Percentiles rank a stretch among this genome's conserved stretches.
phyloP scores from a whole-genome alignment of 495 filamentous ascomycete species.

The Penicillium flavigenum region DNA sequence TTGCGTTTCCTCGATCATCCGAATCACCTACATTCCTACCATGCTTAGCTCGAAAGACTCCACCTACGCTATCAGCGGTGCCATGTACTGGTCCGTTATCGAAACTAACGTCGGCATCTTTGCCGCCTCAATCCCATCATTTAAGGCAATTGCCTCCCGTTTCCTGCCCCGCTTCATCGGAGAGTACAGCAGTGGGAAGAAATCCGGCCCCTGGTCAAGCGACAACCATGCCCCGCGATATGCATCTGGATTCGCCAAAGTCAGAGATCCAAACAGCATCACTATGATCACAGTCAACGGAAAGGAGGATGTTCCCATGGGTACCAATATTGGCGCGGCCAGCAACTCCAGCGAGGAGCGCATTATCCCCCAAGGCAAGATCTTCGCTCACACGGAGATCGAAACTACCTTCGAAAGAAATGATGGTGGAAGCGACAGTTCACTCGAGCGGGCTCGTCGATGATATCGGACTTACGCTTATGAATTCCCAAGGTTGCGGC shows the following conservation, averaged over 20 bases:
- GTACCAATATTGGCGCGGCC: constrained; percentile 28
- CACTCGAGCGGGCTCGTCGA: constrained; percentile 21
- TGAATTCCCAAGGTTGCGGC: neutral
- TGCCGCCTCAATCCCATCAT: constrained; percentile 42
- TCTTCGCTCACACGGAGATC: constrained; percentile 39
- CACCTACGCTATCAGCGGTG: constrained; percentile 41
- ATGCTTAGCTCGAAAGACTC: constrained; percentile 38
- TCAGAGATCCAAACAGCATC: constrained; percentile 26
- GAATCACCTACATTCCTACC: constrained; percentile 41
- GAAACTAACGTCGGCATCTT: constrained; percentile 47
- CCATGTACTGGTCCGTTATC: constrained; percentile 49
- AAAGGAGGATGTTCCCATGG: constrained; percentile 20
- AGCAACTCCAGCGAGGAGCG: constrained; percentile 35
- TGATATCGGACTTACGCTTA: constrained; percentile 2
- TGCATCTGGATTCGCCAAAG: constrained; percentile 34
- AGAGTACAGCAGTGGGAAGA: constrained; percentile 36
- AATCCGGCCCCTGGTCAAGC: constrained; percentile 31
- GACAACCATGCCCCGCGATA: constrained; percentile 22
- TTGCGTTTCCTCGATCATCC: constrained; percentile 44
- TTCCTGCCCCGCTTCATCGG: constrained; percentile 42
- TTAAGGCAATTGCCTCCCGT: constrained; percentile 44
- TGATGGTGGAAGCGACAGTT: constrained; percentile 10
- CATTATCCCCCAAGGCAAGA: constrained; percentile 41
- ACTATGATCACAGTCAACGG: constrained; percentile 21
- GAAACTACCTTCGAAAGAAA: constrained; percentile 37